Conservation (phyloP, 257 asterid species). For the Perilla frutescens region DNA sequence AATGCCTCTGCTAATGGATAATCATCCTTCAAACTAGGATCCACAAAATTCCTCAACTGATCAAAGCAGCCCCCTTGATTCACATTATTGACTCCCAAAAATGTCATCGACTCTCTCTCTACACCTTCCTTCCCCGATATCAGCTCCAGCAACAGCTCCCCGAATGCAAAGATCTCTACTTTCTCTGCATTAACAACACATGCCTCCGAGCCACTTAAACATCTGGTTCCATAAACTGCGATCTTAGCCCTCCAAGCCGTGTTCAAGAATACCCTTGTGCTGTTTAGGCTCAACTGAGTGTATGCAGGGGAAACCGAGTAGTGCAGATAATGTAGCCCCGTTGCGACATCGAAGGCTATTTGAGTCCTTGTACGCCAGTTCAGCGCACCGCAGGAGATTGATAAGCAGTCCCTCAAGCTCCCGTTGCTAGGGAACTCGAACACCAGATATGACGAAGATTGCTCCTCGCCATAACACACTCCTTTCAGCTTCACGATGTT, state of each 20-base stretch:
- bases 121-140: constrained; percentile 56
- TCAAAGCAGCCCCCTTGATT: constrained; percentile 72
- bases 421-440: constrained; percentile 70
- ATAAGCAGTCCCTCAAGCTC: constrained; percentile 57
- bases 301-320: constrained; percentile 63
- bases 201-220: constrained; percentile 13
- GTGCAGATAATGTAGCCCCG: constrained; percentile 67
- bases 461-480: constrained; percentile 59
- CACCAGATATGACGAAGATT: constrained; percentile 57
- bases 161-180: constrained; percentile 63
- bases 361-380: constrained; percentile 65
- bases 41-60: constrained; percentile 63
- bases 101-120: constrained; percentile 52
- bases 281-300: constrained; percentile 47
- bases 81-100: constrained; percentile 56
- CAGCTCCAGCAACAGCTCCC: constrained; percentile 66
- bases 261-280: constrained; percentile 57
- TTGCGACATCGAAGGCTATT: constrained; percentile 73
- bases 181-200: constrained; percentile 28
- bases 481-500: constrained; percentile 69
- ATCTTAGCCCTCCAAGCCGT: constrained; percentile 73
- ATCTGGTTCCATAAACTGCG: constrained; percentile 45
- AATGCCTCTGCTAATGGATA: constrained; percentile 78
- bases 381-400: constrained; percentile 37
- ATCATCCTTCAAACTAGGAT: constrained; percentile 66